Evolutionary conservation across 2,329 filamentous ascomycete species (phyloP).

Genomic region (Plenodomus biglobosus): DNA sequence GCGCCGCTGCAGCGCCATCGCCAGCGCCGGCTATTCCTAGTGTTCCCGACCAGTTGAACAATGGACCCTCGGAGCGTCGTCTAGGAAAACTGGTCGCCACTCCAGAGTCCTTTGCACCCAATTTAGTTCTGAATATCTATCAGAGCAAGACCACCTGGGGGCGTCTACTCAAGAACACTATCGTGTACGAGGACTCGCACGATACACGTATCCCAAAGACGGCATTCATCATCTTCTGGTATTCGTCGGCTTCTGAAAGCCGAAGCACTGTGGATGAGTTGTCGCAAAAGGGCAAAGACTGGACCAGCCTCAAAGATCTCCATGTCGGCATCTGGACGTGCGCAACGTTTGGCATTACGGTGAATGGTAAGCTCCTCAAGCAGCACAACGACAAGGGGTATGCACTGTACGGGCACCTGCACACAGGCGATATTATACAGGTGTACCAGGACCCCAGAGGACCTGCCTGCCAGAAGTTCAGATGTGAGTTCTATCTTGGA

Average conservation of each 20-base stretch:
- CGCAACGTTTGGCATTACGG: slow-evolving; percentile 70
- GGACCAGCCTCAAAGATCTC: slow-evolving; percentile 55
- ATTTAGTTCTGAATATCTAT: slow-evolving; percentile 64
- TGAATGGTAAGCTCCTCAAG: slow-evolving; percentile 72
- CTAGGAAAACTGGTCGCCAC: slow-evolving; percentile 69
- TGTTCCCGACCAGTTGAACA: slow-evolving; percentile 30
- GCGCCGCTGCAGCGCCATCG: slow-evolving; percentile 17
- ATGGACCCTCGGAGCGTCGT: slow-evolving; percentile 45
- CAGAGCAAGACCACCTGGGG: slow-evolving; percentile 76
- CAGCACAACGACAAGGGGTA: slow-evolving; percentile 55
- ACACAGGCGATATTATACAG: slow-evolving; percentile 74
- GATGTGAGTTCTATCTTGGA: slow-evolving; percentile 49
- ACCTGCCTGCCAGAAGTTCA: slow-evolving; percentile 45
- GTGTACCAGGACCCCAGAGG: slow-evolving; percentile 61
- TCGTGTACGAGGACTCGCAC: slow-evolving; percentile 61
- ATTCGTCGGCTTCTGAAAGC: slow-evolving; percentile 65
- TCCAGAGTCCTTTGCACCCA: slow-evolving; percentile 64
- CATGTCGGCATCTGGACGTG: slow-evolving; percentile 78
- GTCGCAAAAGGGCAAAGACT: slow-evolving; percentile 53
- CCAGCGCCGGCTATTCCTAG: slow-evolving; percentile 23
- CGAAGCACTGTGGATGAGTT: slow-evolving; percentile 59
- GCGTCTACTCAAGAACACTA: slow-evolving; percentile 67
- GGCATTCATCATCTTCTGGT: slow-evolving; percentile 69
- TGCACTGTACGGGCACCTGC: slow-evolving; percentile 65
- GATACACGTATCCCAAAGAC: slow-evolving; percentile 79